Base-by-base conservation (phyloP, 495 filamentous ascomycete species). In the Darksidea phi region DNA sequence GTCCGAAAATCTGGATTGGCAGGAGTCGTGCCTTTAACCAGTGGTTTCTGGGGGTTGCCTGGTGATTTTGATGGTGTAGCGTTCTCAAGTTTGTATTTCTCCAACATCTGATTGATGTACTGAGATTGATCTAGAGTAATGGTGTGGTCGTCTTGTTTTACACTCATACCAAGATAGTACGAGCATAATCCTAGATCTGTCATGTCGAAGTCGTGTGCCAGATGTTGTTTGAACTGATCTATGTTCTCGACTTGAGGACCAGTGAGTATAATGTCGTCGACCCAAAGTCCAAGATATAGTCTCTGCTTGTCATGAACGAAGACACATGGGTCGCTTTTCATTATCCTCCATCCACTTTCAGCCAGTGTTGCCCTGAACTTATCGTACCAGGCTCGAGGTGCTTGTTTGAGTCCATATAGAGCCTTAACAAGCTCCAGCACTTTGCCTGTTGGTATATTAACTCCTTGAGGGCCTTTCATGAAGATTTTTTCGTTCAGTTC, bases 381-480 rank as follows among this genome's bases (percentile, higher is more conserved):
- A 1, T 6, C 34, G 24, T 49, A 58, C 55, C 32, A 58, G 32
- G 48, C 43, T 1, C 43, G 18, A 1, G 23, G 43, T 36, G 45
- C 48, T 48, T 58, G 55, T 25, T 58, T 58, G 6, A 49, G 45
- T 1, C 55, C 43, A 24, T 58, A 58, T 1, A 58, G 36, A 6
- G 55, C 43, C 20, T 50, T 58, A 1, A n/a, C 6, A 1, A 58
- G 55, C 21, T 34, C 25, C 1, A 58, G 21, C 2, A 7, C 4
- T 24, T 32, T 32, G 1, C 48, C 48, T 1, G 3, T 32, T 3
- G 3, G 4, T 4, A 4, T 32, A 10, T 3, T 32, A 10, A 32
- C 4, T 32, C 28, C 28, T 32, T 3, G 28, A 3, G 28, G 28
- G 10, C 28, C 3, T 3, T 10, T 3, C 4, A 10, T 10, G 28